Evolutionary conservation across 2,329 filamentous ascomycete genomes (phyloP), one percentile per base, ranked within the genome.

Genomic region (Cladophialophora yegresii): DNA sequence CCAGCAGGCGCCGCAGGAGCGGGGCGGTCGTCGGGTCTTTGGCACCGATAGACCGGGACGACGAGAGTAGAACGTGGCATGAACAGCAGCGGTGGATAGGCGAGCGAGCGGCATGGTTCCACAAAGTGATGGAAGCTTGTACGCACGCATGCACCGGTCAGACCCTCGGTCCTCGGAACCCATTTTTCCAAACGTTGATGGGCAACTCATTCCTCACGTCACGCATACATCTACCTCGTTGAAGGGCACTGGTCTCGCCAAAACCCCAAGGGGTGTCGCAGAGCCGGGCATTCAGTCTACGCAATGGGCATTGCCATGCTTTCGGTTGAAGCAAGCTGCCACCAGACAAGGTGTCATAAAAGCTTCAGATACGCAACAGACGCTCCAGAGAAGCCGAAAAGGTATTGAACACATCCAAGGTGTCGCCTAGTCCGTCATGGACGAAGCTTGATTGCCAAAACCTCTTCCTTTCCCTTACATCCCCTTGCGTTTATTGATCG

Each of bases 1-100:
- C 74, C 93, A 98, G 85, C 87, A 91, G 80, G 61, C 57, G n/a
- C 64, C 66, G 20, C 93, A 97, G 85, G 82, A 86, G 71, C 81
- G 86, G 77, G 93, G 97, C 84, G 90, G 92, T 73, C 65, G 70
- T 50, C 64, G 70, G 63, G 68, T 70, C 43, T 71, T 71, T 47
- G 70, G 70, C 54, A 70, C 70, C 50, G 70, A 69, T 58, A 54
- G 66, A 50, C 62, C 65, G 16, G 69, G 70, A 20, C 67, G 65
- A 28, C 56, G 66, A 32, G 67, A 66, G 8, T 68, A 66, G 40
- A 63, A 20, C 4, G 51, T 22, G 47, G n/a, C n/a, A 20, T 50
- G 47, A 50, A 49, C 10, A 12, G 45, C 5, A 23, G 47, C 5
- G 47, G 47, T 26, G 20, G 47, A 51, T 28, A 12, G 8, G 47